Evolutionary conservation across 257 asterid genomes (phyloP), one percentile per base, ranked within the genome.

Genomic region (Dorcoceras hygrometricum): DNA sequence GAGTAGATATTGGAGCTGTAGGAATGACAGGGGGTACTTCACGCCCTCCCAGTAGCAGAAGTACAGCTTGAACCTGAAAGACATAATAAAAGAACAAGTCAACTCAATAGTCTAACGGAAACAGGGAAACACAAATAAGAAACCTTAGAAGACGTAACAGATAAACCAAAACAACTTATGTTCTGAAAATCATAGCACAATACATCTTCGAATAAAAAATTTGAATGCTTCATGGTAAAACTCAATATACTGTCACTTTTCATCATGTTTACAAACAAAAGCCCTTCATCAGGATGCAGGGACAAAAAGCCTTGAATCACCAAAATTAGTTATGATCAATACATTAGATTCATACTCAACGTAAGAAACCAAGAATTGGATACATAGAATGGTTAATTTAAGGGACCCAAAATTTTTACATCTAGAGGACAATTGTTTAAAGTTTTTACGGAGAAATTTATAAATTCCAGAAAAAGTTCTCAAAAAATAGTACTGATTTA

Each of bases 1-100:
- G 75, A 67, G 77, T 60, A 59, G 80, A 67, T 57, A 74, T 69
- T 23, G 93, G 87, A 61, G 72, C 59, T 56, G 80, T 23, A 72
- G 96, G 90, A 69, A 79, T 34, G 67, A 76, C 84, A 14, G 80
- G 69, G 63, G 86, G 89, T 57, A 85, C 75, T 78, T 89, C 95
- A 56, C 87, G 86, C 53, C 95, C 95, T 66, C 95, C 96, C 70
- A 89, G 70, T 39, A 89, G 78, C 69, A 89, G 80, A 58, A 89
- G 90, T 60, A 87, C 95, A 62, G 89, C 95, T 79, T 87, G 95
- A 70, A 87, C 96, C 96, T 87, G 83, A 78, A 70, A 51, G 36
- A 48, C 29, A 63, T 69, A 69, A 64, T 67, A 63, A 46, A 28
- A 59, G 28, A n/a, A n/a, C 69, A 70, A 69, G 7, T 25, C 61